These are phyloP conservation scores for Thermomucor indicae-seudaticae DNA, from an alignment of 371 early-diverging fungal genomes.

Conservation along the genomic window DNA sequence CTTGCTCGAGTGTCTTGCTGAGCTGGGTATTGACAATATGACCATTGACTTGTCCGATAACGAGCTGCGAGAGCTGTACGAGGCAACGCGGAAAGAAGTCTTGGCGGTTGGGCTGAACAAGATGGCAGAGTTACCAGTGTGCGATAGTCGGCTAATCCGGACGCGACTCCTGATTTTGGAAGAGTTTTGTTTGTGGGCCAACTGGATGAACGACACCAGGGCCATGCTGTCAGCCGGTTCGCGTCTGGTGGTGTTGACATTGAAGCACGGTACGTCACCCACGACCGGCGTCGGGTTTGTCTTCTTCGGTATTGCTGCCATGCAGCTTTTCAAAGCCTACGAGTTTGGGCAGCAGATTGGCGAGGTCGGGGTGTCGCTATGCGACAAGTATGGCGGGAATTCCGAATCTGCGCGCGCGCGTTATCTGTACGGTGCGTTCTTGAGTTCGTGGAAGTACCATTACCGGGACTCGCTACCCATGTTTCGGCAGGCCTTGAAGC, in stretches of 20 bases:
- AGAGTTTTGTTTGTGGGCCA: slow-evolving; percentile 42
- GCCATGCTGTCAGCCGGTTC: slow-evolving; percentile 30
- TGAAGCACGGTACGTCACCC: slow-evolving; percentile 34
- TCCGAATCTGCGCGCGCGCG: slow-evolving; percentile 37
- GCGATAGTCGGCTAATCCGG: slow-evolving; percentile 34
- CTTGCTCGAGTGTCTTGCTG: slow-evolving; percentile 32
- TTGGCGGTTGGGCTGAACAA: slow-evolving; percentile 25
- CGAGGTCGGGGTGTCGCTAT: slow-evolving; percentile 31
- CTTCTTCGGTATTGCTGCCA: slow-evolving; percentile 39
- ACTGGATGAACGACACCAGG: slow-evolving; percentile 30
- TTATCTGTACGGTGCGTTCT: slow-evolving; percentile 28
- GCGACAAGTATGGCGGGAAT: slow-evolving; percentile 36
- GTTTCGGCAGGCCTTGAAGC: slow-evolving; percentile 35
- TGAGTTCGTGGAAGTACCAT: slow-evolving; percentile 39
- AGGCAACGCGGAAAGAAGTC: slow-evolving; percentile 25
- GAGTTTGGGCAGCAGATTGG: slow-evolving; percentile 41
- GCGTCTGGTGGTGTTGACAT: slow-evolving; percentile 24
- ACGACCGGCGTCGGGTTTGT: slow-evolving; percentile 45
- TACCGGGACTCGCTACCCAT: slow-evolving; percentile 30
- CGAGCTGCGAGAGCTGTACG: slow-evolving; percentile 21
- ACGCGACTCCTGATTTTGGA: slow-evolving; percentile 37
- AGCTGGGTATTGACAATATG: slow-evolving; percentile 34
- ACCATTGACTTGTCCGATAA: slow-evolving; percentile 17
- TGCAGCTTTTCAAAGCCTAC: slow-evolving; percentile 35
- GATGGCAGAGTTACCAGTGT: slow-evolving; percentile 27